Evolutionary conservation across 192 early-diverging fungal genomes (phyloP), one percentile per base, ranked within the genome.

Genomic region (Paraglomus brasilianum): DNA sequence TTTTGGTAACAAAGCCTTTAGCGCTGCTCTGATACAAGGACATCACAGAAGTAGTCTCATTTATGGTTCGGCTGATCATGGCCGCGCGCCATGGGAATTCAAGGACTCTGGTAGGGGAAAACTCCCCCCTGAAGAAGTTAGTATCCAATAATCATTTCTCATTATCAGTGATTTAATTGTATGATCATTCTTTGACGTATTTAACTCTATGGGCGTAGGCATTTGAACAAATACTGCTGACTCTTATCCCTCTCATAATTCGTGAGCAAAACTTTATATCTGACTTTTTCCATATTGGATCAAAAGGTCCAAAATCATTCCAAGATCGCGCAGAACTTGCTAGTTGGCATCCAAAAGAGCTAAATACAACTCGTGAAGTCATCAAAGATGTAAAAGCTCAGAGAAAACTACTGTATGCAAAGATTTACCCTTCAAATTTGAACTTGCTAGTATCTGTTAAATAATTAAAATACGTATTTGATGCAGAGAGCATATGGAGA

Each of bases 221-320:
- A 7, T 82, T 93, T 47, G 76, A 85, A 1, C 82, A 90, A 48
- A 78, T 86, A 40, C 77, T 93, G 15, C 62, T 72, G 7, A 81
- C 86, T 39, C 77, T 94, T 19, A 78, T 88, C 9, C 72, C 85
- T 22, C 74, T 87, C 13, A 86, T 96, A 11, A 82, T 92, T 10
- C 79, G 91, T 2, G 95, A 95, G 77, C 93, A 97, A 77, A 97
- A 97, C 77, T 95, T 92, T 70, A 84, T 96, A 50, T 84, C 86
- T 15, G 94, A 96, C 66, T 77, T 95, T 38, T 97, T 98, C 58
- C 83, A 89, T 73, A 73, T 85, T 79, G 71, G 78, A 76, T 53
- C 81, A 72, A 15, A 79, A 62, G 79, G 74, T 64, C 80, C 73
- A 59, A 78, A 81, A 74, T 78, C 61, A 57, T 83, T 80, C 72